Base-by-base conservation (phyloP, 2,329 filamentous ascomycete genomes). In the Phyllosticta citrichinensis region DNA sequence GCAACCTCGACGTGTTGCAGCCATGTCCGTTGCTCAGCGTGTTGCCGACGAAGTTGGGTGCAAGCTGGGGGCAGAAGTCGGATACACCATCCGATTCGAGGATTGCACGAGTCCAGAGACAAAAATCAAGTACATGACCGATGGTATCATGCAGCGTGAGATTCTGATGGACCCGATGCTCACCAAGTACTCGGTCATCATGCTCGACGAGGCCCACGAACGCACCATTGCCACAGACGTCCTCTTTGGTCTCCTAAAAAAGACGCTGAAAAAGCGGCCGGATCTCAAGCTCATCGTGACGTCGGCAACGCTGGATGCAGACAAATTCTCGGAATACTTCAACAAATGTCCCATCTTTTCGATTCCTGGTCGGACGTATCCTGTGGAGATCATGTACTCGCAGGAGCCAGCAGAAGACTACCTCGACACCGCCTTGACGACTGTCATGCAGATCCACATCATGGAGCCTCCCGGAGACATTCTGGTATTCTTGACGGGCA, bases 271-370 rank as follows among this genome's bases (percentile, higher is more conserved):
- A 67, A 85, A 91, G 68, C 83, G 94, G 62, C 83, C 89, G 3
- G 94, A 99, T 74, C 81, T 99, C 69, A 99, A 99, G 80, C 89
- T 99, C 70, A 94, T 99, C 71, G 94, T 99, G 81, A 99, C 97
- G 86, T 97, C 93, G 71, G 94, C 94, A 63, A 99, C 94, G 10
- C 83, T 99, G 4, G 93, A 99, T 71, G 94, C 94, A 8, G 94
- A 97, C 71, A 97, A 97, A 72, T 99, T 99, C 73, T 96, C 91
- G 0, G 84, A 88, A 56, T 99, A 97, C 73, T 99, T 99, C 72
- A 91, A 96, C 75, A 86, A 91, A 64, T 96, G 91, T 58, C 94
- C 95, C 0, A 97, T 99, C 69, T 95, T 99, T 70, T 94, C 91
- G 0, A 97, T 99, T 60, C 94, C 94, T 3, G 94, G 94, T 55